Percentiles rank a stretch among this genome's conserved stretches.
phyloP scores from a whole-genome alignment of 805 yeast genomes.

The Kazachstania bromeliacearum region DNA sequence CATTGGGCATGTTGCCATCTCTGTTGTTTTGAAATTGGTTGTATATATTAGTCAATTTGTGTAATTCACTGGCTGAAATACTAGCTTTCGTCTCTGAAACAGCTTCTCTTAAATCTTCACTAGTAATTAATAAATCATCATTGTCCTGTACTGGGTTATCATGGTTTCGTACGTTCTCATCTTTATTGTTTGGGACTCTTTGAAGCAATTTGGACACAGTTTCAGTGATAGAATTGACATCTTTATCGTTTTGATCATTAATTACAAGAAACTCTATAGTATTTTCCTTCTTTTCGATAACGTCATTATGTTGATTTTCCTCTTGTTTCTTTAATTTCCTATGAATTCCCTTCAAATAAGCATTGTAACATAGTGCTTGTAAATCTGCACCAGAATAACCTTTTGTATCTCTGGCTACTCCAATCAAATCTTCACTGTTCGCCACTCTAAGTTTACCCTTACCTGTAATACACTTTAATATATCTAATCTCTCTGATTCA shows the following conservation, averaged over 20 bases:
- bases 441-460: conserved; percentile 19
- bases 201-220: not conserved
- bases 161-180: no score
- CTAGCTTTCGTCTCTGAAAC: conserved; percentile 79
- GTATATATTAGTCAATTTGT: conserved; percentile 56
- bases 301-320: not conserved
- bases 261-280: not conserved
- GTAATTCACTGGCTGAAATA: conserved; percentile 62
- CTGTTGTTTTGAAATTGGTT: conserved; percentile 63
- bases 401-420: conserved; percentile 48
- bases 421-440: conserved; percentile 32
- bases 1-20: conserved; percentile 84
- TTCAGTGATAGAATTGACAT: no score
- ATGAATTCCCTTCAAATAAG: conserved; percentile 80
- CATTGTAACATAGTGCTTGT: conserved; percentile 86
- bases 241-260: not conserved
- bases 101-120: conserved; percentile 51
- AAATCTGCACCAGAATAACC: conserved; percentile 94
- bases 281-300: not conserved
- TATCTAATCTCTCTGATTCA: conserved; percentile 60
- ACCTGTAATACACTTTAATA: conserved; percentile 32
- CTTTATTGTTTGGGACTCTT: no score
- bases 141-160: not conserved
- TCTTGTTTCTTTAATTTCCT: conserved; percentile 35
- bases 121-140: conserved; percentile 30